Evolutionary conservation across 331 rosid species (phyloP).

Genomic region (Saraca asoca): DNA sequence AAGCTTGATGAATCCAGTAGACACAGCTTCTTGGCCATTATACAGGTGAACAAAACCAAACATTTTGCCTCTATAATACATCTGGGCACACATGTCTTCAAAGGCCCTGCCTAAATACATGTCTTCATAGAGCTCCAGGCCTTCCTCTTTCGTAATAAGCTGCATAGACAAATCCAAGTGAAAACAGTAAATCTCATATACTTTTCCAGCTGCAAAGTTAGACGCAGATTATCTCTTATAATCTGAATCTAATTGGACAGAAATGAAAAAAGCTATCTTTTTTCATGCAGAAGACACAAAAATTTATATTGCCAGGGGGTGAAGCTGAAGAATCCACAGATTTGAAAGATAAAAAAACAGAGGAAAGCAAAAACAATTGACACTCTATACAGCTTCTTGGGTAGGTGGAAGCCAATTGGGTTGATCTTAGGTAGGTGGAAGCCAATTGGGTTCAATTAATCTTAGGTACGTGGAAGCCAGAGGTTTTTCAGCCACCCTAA

Average conservation of each 20-base stretch:
- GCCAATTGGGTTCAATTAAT: too few species aligned
- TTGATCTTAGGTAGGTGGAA: too few species aligned
- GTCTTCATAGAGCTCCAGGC: slow-evolving; percentile 88
- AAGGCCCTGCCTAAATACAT: slow-evolving; percentile 87
- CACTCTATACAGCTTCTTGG: slow-evolving; percentile 4
- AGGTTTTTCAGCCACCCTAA: too few species aligned
- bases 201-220: neutral
- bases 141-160: slow-evolving; percentile 92
- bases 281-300: neutral
- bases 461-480: too few species aligned
- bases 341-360: neutral
- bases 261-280: slow-evolving; percentile 1
- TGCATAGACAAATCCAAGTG: slow-evolving; percentile 36
- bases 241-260: slow-evolving; percentile 13
- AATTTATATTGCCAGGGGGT: neutral
- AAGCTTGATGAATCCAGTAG: slow-evolving; percentile 92
- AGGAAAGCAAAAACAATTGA: neutral
- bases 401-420: too few species aligned
- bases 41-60: slow-evolving; percentile 96
- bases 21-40: slow-evolving; percentile 99
- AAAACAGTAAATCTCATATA: slow-evolving; percentile 16
- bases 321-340: too few species aligned
- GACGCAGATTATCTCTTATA: slow-evolving; percentile 8
- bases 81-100: slow-evolving; percentile 99
- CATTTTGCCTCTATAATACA: slow-evolving; percentile 97